Evolutionary conservation across 345 rosid species (phyloP).

Genomic region (Sapria himalayana): DNA sequence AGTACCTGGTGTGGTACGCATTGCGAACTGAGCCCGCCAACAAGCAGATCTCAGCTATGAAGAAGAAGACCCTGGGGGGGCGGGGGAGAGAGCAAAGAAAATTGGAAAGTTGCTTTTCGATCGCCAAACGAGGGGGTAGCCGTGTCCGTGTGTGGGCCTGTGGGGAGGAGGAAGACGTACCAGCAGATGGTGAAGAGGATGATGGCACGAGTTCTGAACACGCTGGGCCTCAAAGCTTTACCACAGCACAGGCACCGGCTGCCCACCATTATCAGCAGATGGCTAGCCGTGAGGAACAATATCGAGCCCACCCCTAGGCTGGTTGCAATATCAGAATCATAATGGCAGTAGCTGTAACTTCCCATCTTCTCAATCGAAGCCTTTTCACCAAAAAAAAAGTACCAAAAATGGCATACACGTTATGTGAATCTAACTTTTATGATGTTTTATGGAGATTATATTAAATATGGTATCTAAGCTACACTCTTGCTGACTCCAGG

Average conservation of each 20-base stretch:
- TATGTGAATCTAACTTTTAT: no score
- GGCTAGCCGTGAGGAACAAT: slow-evolving; percentile 42
- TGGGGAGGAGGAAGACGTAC: no score
- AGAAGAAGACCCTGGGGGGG: slow-evolving; percentile 81
- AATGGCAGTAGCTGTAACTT: slow-evolving; percentile 28
- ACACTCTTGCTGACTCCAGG: no score
- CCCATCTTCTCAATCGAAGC: slow-evolving; percentile 10
- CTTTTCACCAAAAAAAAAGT: no score
- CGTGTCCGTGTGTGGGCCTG: no score
- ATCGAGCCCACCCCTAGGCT: slow-evolving; percentile 57
- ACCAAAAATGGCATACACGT: no score
- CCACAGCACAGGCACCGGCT: slow-evolving; percentile 79
- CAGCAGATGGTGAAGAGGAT: slow-evolving; percentile 60
- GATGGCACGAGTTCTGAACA: slow-evolving; percentile 58
- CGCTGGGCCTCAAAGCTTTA: slow-evolving; percentile 50
- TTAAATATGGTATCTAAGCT: no score
- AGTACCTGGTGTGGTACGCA: slow-evolving; percentile 70
- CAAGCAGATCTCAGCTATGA: slow-evolving; percentile 69
- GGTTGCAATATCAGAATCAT: slow-evolving; percentile 66
- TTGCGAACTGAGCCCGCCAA: slow-evolving; percentile 66
- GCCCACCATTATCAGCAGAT: slow-evolving; percentile 37
- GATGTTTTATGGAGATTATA: no score
- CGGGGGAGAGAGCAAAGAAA: no score
- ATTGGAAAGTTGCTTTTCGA: no score
- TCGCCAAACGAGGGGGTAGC: no score